phyloP scores from a whole-genome alignment of 306 rosid genomes.

The Prinsepia uniflora region DNA sequence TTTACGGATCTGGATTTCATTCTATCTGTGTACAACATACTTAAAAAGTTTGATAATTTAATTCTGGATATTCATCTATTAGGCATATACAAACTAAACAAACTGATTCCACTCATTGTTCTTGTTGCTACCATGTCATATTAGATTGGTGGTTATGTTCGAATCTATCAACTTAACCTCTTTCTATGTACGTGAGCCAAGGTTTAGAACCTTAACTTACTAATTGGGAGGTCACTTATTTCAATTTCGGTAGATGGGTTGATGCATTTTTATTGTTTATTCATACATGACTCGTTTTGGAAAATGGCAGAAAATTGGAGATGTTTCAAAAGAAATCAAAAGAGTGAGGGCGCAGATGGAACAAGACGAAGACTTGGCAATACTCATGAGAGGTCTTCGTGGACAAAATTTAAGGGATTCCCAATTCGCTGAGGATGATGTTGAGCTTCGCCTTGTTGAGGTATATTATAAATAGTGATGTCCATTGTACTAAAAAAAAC shows the following conservation, averaged over 20 bases:
- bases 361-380: slow-evolving; percentile 78
- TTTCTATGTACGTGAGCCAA: not conserved
- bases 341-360: slow-evolving; percentile 97
- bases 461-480: slow-evolving; percentile 27
- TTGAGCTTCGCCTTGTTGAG: slow-evolving; percentile 89
- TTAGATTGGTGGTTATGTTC: not conserved
- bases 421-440: slow-evolving; percentile 77
- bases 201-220: not conserved
- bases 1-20: too few species aligned
- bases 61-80: too few species aligned
- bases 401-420: slow-evolving; percentile 85
- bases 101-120: not conserved
- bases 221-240: not conserved
- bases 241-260: not conserved
- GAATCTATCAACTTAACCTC: not conserved
- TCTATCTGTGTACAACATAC: too few species aligned
- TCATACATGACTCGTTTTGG: slow-evolving; percentile 13
- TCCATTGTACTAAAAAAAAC: not conserved
- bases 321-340: slow-evolving; percentile 89
- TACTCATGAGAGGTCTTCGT: slow-evolving; percentile 92
- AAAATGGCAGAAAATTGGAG: slow-evolving; percentile 70
- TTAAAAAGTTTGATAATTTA: too few species aligned
- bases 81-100: too few species aligned
- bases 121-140: not conserved
- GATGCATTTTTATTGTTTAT: not conserved